Evolutionary conservation across 768 basidiomycete species (phyloP), one percentile per base, ranked within the genome.

Genomic region (Suillus plorans): DNA sequence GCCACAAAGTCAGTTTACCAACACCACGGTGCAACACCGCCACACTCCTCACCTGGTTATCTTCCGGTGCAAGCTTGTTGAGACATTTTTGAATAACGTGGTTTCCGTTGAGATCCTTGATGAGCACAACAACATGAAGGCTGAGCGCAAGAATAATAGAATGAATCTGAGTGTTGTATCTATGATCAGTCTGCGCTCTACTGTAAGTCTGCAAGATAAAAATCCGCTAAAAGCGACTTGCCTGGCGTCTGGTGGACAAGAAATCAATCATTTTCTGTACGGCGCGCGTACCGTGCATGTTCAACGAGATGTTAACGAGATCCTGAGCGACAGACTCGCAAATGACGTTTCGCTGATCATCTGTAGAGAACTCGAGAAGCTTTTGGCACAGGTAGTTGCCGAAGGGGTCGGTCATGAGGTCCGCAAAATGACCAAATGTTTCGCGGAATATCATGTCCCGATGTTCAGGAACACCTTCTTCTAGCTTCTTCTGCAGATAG

Each of bases 251-350:
- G 62, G 94, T 95, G 25, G 96, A 97, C 74, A 99, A 80, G 83
- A 97, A 99, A 78, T 99, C 97, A 68, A 99, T 97, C 97, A 99
- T 99, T 82, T 99, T 99, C 82, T 99, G 97, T 64, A 99, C 97
- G 34, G 97, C 97, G 66, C 97, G 89, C 39, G 97, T 99, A 39
- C 97, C 97, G 78, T 99, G 97, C 97, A 99, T 99, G 80, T 99
- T 99, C 67, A 99, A 83, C 41, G 95, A 97, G 73, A 99, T 99
- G 74, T 91, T 95, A 72, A 99, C 97, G 59, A 99, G 85, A 71
- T 99, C 97, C 73, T 95, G 92, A 41, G 96, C 94, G 59, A 99
- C 97, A 31, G 94, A 95, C 76, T 99, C 97, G 80, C 97, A 97
- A 64, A 99, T 97, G 41, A 94, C 84, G 73, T 94, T 96, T 64